Base-by-base conservation (phyloP, 1,284 basidiomycete genomes). In the Leccinum huronense region DNA sequence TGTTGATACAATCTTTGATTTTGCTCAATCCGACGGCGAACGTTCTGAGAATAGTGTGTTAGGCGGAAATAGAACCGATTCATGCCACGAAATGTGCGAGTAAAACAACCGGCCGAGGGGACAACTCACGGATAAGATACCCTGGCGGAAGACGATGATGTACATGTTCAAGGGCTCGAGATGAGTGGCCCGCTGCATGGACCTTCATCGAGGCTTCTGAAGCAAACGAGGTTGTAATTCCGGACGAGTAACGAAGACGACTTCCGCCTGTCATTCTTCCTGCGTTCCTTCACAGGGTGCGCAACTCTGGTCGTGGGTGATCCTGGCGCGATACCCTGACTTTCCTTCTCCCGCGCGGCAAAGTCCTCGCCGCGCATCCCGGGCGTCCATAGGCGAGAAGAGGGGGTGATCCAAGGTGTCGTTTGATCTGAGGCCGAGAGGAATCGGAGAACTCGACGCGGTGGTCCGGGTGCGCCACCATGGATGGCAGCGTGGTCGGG, bases 91-190 rank as follows among this genome's bases (percentile, higher is more conserved):
- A 58, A 33, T 3, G 45, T 65, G 53, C 66, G 61, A 48, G 23
- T 58, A 60, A 34, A 57, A 48, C 19, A 48, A 48, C 19, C 19
- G 51, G 14, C 14, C 13, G 51, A 54, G 51, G 27, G 23, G 51
- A 14, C 8, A 54, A 54, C 23, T 30, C 70, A 95, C 89, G 31
- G 95, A 97, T 55, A 98, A 80, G 3, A 91, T 98, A 16, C 97
- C 97, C 77, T 99, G 97, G 48, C 97, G 86, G 81, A 99, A 98
- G 51, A 99, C 97, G 72, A 99, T 93, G 73, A 99, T 97, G 80
- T 99, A 99, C 95, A 98, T 98, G 81, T 99, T 99, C 66, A 99
- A 82, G 40, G 97, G 97, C 77, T 99, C 97, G 60, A 99, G 87
- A 76, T 99, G 93, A 0, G 95, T 99, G 9, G 96, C 23, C 23